These are phyloP conservation scores for Candida germanica DNA, from an alignment of 805 yeast species.

Conservation along the genomic window DNA sequence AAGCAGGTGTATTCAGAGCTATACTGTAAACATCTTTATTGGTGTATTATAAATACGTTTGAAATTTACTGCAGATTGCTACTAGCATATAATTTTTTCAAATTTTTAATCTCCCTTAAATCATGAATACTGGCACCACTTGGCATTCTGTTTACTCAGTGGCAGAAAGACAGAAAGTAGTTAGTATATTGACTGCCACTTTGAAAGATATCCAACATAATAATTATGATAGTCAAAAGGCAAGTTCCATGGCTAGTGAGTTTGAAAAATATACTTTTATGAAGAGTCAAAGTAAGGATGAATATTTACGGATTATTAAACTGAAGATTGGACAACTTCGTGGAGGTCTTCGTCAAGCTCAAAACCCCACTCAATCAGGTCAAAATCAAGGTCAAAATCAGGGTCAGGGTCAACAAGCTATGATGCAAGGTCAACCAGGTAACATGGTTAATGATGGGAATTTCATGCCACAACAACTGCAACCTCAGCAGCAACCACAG, in stretches of 20 bases:
- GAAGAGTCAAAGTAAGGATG: slow-evolving; percentile 54
- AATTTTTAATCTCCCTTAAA: background rate
- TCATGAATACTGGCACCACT: slow-evolving; percentile 7
- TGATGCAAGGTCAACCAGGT: background rate
- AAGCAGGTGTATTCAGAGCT: no score
- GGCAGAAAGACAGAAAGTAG: slow-evolving; percentile 39
- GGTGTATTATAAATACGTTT: no score
- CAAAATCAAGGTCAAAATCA: background rate
- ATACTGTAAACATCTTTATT: no score
- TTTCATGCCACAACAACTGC: background rate
- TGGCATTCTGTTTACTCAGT: slow-evolving; percentile 27
- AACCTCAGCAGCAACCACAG: background rate
- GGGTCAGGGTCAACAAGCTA: slow-evolving; percentile 1
- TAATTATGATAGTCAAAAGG: slow-evolving; percentile 33
- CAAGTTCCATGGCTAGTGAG: slow-evolving; percentile 55
- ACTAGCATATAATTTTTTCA: background rate
- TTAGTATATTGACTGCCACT: slow-evolving; percentile 34
- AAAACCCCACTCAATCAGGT: no score
- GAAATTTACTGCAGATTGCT: no score
- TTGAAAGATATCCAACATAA: slow-evolving; percentile 35
- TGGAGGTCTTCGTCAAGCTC: slow-evolving; percentile 14
- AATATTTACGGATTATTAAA: slow-evolving; percentile 47
- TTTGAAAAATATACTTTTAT: slow-evolving; percentile 65
- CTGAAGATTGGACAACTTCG: slow-evolving; percentile 36
- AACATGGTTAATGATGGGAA: background rate